Evolutionary conservation across 257 asterid genomes (phyloP).

Genomic region (Rehmannia glutinosa): DNA sequence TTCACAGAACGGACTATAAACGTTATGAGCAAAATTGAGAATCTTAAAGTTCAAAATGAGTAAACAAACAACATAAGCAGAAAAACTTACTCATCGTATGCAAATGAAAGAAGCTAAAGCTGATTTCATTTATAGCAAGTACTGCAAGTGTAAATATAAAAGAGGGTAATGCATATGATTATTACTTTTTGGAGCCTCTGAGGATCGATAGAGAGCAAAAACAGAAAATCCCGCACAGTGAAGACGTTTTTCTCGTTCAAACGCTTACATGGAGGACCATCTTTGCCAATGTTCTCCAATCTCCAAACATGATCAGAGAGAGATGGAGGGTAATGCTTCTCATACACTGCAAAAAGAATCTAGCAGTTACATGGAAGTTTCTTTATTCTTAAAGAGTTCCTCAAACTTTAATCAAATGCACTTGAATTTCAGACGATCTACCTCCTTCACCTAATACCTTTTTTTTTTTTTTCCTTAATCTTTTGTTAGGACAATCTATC

Average conservation of each 20-base stretch:
- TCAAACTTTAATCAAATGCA: no score
- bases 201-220: constrained; percentile 26
- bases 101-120: neutral
- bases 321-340: constrained; percentile 18
- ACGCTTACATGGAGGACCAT: constrained; percentile 11
- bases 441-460: no score
- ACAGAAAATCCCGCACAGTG: constrained; percentile 36
- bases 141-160: neutral
- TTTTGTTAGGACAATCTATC: no score
- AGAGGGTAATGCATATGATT: neutral
- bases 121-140: neutral
- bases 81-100: no score
- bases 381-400: no score
- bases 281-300: constrained; percentile 19
- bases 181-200: constrained; percentile 26
- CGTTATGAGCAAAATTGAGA: no score
- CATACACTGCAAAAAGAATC: constrained; percentile 20
- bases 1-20: no score
- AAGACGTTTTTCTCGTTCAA: neutral
- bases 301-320: constrained; percentile 31
- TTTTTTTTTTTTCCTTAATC: no score
- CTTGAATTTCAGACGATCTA: no score
- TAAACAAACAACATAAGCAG: neutral
- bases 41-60: neutral
- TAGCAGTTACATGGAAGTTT: constrained; percentile 4